Evolutionary conservation across 2,329 filamentous ascomycete genomes (phyloP), one percentile per base, ranked within the genome.

Genomic region (Beauveria rudraprayagi): DNA sequence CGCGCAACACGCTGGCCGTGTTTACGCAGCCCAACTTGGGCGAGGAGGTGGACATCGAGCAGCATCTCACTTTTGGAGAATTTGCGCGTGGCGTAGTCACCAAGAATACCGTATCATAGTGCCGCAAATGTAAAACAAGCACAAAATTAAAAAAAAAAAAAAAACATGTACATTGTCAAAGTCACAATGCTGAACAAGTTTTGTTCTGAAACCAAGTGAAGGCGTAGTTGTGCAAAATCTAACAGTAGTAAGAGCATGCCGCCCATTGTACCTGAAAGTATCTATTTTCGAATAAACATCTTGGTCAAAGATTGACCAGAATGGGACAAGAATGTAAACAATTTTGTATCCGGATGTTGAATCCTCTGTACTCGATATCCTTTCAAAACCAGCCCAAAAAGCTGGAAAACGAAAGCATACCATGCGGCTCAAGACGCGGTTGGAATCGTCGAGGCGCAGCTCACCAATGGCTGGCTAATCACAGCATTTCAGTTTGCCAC

Each of bases 21-120:
- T 99, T 97, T 70, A 99, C 93, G 62, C 94, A 99, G 81, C 94
- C 94, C 26, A 96, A 97, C 76, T 74, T 97, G 63, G 89, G 84
- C 67, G 90, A 92, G 67, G 82, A 85, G 75, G 88, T 93, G 16
- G 90, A 93, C 69, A 80, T 84, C 62, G 78, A 83, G 70, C 80
- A 84, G 67, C 81, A 83, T 43, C 79, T 86, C 61, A 88, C 83
- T 44, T 93, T 92, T 80, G 90, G 88, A 24, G 83, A 88, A 68
- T 91, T 92, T 78, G 89, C 89, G 3, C 73, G 83, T 57, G 81
- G 81, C 0, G 79, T 86, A 56, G 82, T 86, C 43, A 77, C 79
- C 3, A 84, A 82, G 70, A 85, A 85, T 63, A 86, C 83, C 0
- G 81, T 85, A 22, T 76, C 70, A 48, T 59, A 53, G 19, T 16